Evolutionary conservation across 495 filamentous ascomycete genomes (phyloP), one percentile per base, ranked within the genome.

Genomic region (Lophiotrema nucula): DNA sequence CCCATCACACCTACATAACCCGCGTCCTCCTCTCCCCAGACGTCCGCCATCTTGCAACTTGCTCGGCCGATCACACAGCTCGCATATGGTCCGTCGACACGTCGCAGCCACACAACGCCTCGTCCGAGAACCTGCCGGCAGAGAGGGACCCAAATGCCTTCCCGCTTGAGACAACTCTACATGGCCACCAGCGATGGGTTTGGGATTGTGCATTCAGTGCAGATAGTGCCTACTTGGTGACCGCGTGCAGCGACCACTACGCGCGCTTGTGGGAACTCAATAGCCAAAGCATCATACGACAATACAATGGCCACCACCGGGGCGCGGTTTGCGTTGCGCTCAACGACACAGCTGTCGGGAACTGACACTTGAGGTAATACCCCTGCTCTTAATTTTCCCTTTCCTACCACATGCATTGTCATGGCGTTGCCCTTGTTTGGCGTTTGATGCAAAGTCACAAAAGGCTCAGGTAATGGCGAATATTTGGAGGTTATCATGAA

Each of bases 171-270:
- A 92, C 89, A 4, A 95, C 90, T 2, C 81, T 98, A 1, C 84
- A 87, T n/a, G 87, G 88, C 53, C 93, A 98, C 70, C 93, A 98
- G 72, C 86, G 93, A 28, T 98, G 93, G 93, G 93, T 98, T 0
- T 98, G 93, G 93, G 93, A 98, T 72, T 98, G 93, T 69, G 93
- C 93, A 2, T 98, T 97, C 75, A 93, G 88, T 56, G 93, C 95
- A 10, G 93, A 98, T 69, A 92, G 87, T 28, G 93, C 93, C 0
- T 98, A 98, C 69, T 76, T 98, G 2, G 93, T 98, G n/a, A 98
- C 95, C 2, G 95, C 95, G 10, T 97, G 93, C 68, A 91, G 86
- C 46, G 93, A 98, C 72, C 93, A 98, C 71, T 98, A 96, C 71
- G 93, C 93, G 1, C 79, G 93, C n/a, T 73, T 98, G 51, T 98